A percentile compares a stretch with the other conserved stretches of the same genome.
phyloP scores from a whole-genome alignment of 2,329 filamentous ascomycete genomes.

The Botrytis deweyae region DNA sequence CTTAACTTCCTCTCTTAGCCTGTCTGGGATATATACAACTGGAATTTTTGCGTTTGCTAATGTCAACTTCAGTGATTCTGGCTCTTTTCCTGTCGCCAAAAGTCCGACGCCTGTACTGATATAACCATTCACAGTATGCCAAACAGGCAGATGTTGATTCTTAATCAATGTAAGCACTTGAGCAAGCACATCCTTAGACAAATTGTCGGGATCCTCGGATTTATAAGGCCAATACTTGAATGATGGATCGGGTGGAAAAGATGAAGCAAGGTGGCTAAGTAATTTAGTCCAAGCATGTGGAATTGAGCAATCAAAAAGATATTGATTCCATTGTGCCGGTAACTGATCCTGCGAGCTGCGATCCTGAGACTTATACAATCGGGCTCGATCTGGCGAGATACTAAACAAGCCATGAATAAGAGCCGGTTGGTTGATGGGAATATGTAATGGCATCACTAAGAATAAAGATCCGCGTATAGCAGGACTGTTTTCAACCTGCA shows the following conservation, averaged over 20 bases:
- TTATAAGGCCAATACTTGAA: conserved; percentile 31
- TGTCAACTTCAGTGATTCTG: conserved; percentile 24
- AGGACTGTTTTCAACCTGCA: background rate
- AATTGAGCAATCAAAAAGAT: conserved; percentile 33
- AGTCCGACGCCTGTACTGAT: conserved; percentile 23
- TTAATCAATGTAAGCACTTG: conserved; percentile 27
- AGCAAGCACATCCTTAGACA: conserved; percentile 24
- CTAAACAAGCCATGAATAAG: conserved; percentile 41
- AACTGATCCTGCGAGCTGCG: conserved; percentile 30
- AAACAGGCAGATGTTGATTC: conserved; percentile 27
- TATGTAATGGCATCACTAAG: conserved; percentile 39
- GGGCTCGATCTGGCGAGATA: conserved; percentile 39
- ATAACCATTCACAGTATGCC: conserved; percentile 30
- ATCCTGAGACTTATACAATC: conserved; percentile 34
- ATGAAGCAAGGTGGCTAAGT: conserved; percentile 22
- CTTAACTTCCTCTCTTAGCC: conserved; percentile 19
- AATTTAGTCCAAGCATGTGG: conserved; percentile 36
- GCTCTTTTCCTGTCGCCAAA: conserved; percentile 23
- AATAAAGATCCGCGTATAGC: conserved; percentile 36
- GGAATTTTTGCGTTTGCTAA: conserved; percentile 31
- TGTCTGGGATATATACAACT: conserved; percentile 30
- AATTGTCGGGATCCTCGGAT: conserved; percentile 18
- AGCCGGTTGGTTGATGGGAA: conserved; percentile 39
- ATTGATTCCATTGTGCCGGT: conserved; percentile 38
- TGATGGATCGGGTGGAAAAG: conserved; percentile 18